These are phyloP conservation scores for Phytopythium montanum DNA, from an alignment of 352 stramenopile genomes.

Conservation along the genomic window DNA sequence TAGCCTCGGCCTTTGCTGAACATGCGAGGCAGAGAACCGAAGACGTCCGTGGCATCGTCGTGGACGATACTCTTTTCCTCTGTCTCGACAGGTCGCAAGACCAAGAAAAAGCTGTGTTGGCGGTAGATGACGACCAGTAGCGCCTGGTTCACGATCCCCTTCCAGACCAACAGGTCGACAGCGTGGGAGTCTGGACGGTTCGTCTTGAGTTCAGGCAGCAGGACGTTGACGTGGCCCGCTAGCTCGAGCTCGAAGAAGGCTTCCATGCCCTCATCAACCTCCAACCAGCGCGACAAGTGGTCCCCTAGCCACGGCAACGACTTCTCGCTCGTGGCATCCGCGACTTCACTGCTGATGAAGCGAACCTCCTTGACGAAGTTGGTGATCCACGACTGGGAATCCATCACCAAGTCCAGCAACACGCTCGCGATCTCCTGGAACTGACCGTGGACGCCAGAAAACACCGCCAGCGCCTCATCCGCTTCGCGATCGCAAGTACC, in stretches of 20 bases:
- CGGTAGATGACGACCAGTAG: slow-evolving; percentile 55
- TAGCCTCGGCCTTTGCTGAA: slow-evolving; percentile 51
- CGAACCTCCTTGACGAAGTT: slow-evolving; percentile 48
- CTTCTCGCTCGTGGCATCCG: slow-evolving; percentile 3
- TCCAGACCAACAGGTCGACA: slow-evolving; percentile 52
- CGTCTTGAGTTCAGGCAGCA: slow-evolving; percentile 6
- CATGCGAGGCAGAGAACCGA: slow-evolving; percentile 36
- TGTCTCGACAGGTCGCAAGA: slow-evolving; percentile 21
- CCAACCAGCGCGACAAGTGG: slow-evolving; percentile 53
- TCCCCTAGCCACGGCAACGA: slow-evolving; percentile 25
- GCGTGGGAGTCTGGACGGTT: slow-evolving; percentile 13
- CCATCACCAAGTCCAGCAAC: slow-evolving; percentile 39
- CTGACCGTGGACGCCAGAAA: slow-evolving; percentile 13
- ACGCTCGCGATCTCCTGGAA: slow-evolving; percentile 28
- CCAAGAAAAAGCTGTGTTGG: slow-evolving; percentile 45
- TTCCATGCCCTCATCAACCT: slow-evolving; percentile 39
- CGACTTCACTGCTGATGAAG: slow-evolving; percentile 19
- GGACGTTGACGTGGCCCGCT: not conserved
- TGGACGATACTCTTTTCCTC: slow-evolving; percentile 17
- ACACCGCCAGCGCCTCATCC: slow-evolving; percentile 10
- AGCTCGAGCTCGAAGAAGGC: slow-evolving; percentile 67
- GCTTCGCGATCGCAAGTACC: not conserved
- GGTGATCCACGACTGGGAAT: slow-evolving; percentile 51
- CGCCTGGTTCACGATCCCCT: slow-evolving; percentile 48
- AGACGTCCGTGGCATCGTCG: slow-evolving; percentile 37